Conservation (phyloP, 768 basidiomycete genomes). For the Calocera cornea region DNA sequence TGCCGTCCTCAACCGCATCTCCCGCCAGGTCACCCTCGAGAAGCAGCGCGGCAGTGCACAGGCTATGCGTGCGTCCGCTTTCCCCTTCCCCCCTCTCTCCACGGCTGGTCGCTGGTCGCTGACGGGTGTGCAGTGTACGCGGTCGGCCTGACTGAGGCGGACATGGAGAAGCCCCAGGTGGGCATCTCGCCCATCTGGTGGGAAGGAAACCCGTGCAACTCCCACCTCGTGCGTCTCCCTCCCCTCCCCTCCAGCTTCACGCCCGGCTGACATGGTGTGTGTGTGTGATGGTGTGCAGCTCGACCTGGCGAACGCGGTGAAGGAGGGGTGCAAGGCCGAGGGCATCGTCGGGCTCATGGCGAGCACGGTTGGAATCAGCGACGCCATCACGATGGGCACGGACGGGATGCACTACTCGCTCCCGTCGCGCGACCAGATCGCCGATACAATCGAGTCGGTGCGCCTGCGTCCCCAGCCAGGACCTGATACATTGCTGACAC, state of each 20-base stretch:
- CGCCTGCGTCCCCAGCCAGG: too few relatives aligned
- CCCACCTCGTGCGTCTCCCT: constrained; percentile 47
- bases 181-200: constrained; percentile 86
- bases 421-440: constrained; percentile 78
- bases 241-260: constrained; percentile 4
- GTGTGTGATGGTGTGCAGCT: constrained; percentile 40
- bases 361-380: constrained; percentile 76
- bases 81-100: neutral
- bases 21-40: neutral
- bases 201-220: constrained; percentile 90
- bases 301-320: constrained; percentile 64
- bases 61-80: constrained; percentile 58
- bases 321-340: constrained; percentile 69
- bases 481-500: too few relatives aligned
- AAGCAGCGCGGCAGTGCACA: constrained; percentile 62
- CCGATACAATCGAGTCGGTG: constrained; percentile 78
- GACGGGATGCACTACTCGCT: constrained; percentile 58
- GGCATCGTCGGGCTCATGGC: constrained; percentile 71
- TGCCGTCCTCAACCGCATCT: neutral
- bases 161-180: constrained; percentile 79
- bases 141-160: constrained; percentile 58
- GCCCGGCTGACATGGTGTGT: neutral
- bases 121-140: constrained; percentile 46
- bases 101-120: neutral
- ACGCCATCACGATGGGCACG: constrained; percentile 83